Base-by-base conservation (phyloP, 768 basidiomycete species). In the Naematelia aurantialba region DNA sequence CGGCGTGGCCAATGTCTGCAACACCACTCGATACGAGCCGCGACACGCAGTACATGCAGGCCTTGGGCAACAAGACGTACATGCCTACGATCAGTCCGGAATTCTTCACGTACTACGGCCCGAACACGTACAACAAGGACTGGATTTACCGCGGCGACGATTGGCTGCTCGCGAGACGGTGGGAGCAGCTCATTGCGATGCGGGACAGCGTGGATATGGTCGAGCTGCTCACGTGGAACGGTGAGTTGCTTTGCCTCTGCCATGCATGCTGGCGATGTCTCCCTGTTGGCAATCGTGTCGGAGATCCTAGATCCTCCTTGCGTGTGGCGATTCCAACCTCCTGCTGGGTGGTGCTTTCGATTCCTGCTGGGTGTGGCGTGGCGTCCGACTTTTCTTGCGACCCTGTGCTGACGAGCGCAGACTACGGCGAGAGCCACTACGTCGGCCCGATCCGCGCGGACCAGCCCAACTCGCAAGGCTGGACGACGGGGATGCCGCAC, bases 1-100 rank as follows among this genome's bases (percentile, higher is more conserved):
- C 82, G 25, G 89, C 81, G 34, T 91, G 89, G 89, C 88, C 89
- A 2, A 81, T 81, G 55, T 58, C 55, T 17, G 10, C 27, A 11
- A 55, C 63, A 60, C 68, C 67, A 31, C 63, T 60, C 74, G 85
- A 74, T 74, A 87, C 65, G 17, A 65, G 61, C 0, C 54, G 58
- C 24, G 76, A 77, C 52, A 51, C 29, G 3, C 29, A 17, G 11
- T 73, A 71, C 60, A 63, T 77, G 55, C 44, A 21, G 24, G 67
- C 55, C 2, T 66, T 77, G 45, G 68, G 70, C 13, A 50, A 55
- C 19, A 76, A 76, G 63, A 58, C 61, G 2, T 79, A 77, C 63
- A 76, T 78, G 75, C 69, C 75, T 4, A 65, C 68, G 31, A 66
- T 78, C 52, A 66, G 63, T 26, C 78, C 76, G 1, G 54, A 55